Evolutionary conservation across 2,329 filamentous ascomycete species (phyloP), one percentile per base, ranked within the genome.

Genomic region (Iodosphaeria phyllophila): DNA sequence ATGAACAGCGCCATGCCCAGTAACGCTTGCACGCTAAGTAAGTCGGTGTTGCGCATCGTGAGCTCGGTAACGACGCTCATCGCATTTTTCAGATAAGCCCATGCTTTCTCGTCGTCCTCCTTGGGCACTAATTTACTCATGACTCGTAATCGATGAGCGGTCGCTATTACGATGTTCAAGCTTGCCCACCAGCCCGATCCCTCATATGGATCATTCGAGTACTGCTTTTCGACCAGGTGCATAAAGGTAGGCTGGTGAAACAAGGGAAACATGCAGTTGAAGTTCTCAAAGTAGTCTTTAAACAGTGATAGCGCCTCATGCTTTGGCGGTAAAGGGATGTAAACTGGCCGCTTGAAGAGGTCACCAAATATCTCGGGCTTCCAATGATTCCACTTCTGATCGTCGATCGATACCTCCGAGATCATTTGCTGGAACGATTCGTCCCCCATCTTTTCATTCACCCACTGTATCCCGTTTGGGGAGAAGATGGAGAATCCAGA

Each of bases 401-500:
- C 82, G 38, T 92, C 80, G 20, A 91, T 72, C 14, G 78, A 80
- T n/a, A 86, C 77, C 26, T 80, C 74, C 3, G 75, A 75, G 28
- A 98, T 92, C 78, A 93, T 95, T 28, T 79, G 68, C 46, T 92
- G 79, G 50, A 98, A 98, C 0, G 83, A 91, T 13, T 64, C 71
- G 44, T 98, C 89, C n/a, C 89, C 89, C 3, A 84, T 95, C 56
- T 91, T 93, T 37, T 89, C 74, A 40, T 93, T 95, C 26, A 98
- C 86, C 89, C 89, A 98, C 47, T 92, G 77, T 27, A 98, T 92
- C 22, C 89, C 89, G 47, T 92, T 92, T 9, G 86, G 89, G 0
- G 86, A 95, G 55, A 98, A 95, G 39, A 98, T 98, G 27, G 86
- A 95, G 50, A 95, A 95, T 4, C 89, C 89, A 3, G 89, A 98